A percentile compares a stretch with the other conserved stretches of the same genome.
Evolutionary conservation across 139 green algal species (phyloP).

Genomic region (Auxenochlorella pyrenoidosa): DNA sequence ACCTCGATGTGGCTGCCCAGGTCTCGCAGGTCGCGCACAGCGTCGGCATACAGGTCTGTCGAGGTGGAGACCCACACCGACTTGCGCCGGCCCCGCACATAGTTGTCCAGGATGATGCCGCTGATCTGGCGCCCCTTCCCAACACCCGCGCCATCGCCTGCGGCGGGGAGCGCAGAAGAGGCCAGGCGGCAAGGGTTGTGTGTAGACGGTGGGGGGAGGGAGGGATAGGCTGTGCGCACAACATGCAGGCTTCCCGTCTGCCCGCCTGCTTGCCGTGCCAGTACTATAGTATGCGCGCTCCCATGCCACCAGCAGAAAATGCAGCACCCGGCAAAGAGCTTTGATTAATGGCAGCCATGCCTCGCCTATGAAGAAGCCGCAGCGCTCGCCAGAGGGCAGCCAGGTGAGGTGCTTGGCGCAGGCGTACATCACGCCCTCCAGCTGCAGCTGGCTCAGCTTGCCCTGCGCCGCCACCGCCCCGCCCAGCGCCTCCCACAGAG

Average conservation of each 20-base stretch:
- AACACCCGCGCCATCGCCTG: slow-evolving; percentile 84
- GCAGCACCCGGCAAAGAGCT: too few relatives aligned
- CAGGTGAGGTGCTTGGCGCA: slow-evolving; percentile 82
- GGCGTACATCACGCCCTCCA: slow-evolving; percentile 88
- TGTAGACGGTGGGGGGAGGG: too few relatives aligned
- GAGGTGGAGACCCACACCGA: slow-evolving; percentile 81
- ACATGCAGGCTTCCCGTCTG: not conserved
- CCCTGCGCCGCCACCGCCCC: slow-evolving; percentile 42
- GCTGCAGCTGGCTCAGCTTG: slow-evolving; percentile 86
- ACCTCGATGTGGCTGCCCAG: slow-evolving; percentile 69
- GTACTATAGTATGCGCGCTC: too few relatives aligned
- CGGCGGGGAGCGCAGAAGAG: not conserved
- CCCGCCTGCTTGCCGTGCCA: not conserved
- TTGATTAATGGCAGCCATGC: not conserved
- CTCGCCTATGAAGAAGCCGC: slow-evolving; percentile 65
- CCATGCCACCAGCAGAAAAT: not conserved
- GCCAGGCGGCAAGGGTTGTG: not conserved
- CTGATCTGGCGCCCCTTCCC: slow-evolving; percentile 87
- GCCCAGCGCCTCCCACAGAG: slow-evolving; percentile 67
- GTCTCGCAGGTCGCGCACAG: slow-evolving; percentile 70
- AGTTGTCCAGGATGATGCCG: slow-evolving; percentile 90
- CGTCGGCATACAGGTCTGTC: slow-evolving; percentile 74
- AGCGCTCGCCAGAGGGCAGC: slow-evolving; percentile 70
- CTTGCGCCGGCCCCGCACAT: slow-evolving; percentile 67
- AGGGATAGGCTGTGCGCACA: too few relatives aligned